Percentiles rank a stretch among this genome's conserved stretches.
phyloP scores from a whole-genome alignment of 2,329 filamentous ascomycete species.

The Colletotrichum destructivum region DNA sequence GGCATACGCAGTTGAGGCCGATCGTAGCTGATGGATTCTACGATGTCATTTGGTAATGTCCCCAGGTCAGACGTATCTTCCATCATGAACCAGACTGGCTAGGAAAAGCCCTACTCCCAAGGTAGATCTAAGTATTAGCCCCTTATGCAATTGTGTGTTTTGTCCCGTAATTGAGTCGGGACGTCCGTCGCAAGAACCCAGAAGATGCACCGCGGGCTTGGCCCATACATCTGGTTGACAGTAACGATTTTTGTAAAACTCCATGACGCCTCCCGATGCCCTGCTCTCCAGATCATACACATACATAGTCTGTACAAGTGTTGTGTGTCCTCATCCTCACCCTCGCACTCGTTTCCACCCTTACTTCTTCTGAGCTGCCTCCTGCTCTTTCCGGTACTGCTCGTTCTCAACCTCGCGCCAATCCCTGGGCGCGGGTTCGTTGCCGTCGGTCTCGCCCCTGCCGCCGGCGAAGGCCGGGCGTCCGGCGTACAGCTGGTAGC shows the following conservation, averaged over 20 bases:
- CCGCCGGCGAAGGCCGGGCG: constrained; percentile 76
- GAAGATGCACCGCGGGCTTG: neutral
- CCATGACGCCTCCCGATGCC: constrained; percentile 40
- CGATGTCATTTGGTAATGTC: neutral
- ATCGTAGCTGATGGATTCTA: neutral
- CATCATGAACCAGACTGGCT: neutral
- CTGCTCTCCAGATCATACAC: constrained; percentile 40
- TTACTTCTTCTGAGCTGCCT: constrained; percentile 46
- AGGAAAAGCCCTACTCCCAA: neutral
- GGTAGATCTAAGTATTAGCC: neutral
- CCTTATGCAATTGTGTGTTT: neutral
- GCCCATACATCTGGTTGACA: constrained; percentile 1
- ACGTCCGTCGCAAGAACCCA: neutral
- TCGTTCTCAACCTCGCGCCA: constrained; percentile 78
- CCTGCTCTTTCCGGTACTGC: constrained; percentile 64
- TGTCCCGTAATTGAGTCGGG: constrained; percentile 18
- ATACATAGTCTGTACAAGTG: constrained; percentile 35
- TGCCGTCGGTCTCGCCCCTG: constrained; percentile 77
- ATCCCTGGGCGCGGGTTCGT: constrained; percentile 73
- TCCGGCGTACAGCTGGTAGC: constrained; percentile 85
- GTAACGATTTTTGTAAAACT: constrained; percentile 30
- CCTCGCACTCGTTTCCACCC: constrained; percentile 26
- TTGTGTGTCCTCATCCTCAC: neutral
- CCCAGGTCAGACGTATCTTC: neutral
- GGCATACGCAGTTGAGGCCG: neutral